phyloP scores from a whole-genome alignment of 2,329 filamentous ascomycete genomes.

The Aureobasidium pullulans region DNA sequence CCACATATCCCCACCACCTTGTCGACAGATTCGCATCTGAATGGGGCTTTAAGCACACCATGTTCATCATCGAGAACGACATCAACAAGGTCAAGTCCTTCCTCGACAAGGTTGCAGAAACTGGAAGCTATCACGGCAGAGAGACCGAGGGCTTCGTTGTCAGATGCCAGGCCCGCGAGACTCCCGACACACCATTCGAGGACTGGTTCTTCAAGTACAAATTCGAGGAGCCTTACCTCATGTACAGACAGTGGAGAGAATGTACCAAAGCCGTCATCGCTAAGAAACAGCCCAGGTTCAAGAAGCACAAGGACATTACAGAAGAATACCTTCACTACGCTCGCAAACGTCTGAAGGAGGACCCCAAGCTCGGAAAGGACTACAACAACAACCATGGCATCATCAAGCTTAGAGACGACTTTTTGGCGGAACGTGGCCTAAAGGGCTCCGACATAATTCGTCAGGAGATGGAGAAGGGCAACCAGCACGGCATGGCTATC shows the following conservation, averaged over 20 bases:
- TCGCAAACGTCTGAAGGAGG: conserved; percentile 60
- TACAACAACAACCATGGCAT: conserved; percentile 93
- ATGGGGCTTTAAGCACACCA: conserved; percentile 91
- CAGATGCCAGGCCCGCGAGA: conserved; percentile 64
- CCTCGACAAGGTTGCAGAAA: conserved; percentile 76
- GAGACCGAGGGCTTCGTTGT: conserved; percentile 97
- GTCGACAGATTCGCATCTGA: conserved; percentile 83
- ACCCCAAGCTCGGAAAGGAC: conserved; percentile 59
- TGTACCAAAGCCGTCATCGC: conserved; percentile 84
- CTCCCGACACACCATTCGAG: conserved; percentile 49
- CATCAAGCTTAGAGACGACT: conserved; percentile 81
- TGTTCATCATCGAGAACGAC: conserved; percentile 69
- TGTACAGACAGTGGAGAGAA: conserved; percentile 98
- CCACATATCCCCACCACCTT: conserved; percentile 72
- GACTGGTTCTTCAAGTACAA: conserved; percentile 99
- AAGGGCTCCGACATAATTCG: conserved; percentile 85
- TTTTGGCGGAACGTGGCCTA: conserved; percentile 72
- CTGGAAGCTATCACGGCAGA: conserved; percentile 79
- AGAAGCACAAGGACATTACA: conserved; percentile 84
- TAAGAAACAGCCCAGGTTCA: conserved; percentile 65
- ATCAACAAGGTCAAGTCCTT: conserved; percentile 69
- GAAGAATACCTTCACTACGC: conserved; percentile 85
- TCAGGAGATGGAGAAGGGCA: conserved; percentile 54
- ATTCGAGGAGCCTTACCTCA: conserved; percentile 96
- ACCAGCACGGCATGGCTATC: conserved; percentile 47